Evolutionary conservation across 768 basidiomycete genomes (phyloP).

Genomic region (Lentinula sp.): DNA sequence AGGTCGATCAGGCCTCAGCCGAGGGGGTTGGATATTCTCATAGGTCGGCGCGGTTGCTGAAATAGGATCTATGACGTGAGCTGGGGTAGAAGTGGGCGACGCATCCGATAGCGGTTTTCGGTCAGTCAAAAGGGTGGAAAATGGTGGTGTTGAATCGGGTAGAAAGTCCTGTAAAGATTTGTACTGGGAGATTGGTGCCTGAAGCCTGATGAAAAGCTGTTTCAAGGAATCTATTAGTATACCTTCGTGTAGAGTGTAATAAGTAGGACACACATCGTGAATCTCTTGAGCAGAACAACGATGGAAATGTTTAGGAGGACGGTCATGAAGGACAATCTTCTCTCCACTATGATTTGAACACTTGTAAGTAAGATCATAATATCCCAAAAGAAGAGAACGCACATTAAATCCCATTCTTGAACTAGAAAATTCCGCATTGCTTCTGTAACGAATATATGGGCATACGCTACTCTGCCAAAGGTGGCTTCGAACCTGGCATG

Average conservation of each 20-base stretch:
- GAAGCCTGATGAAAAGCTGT: slow-evolving; percentile 42
- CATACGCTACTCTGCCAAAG: slow-evolving; percentile 79
- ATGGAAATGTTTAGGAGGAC: slow-evolving; percentile 84
- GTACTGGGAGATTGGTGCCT: slow-evolving; percentile 24
- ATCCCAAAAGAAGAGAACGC: slow-evolving; percentile 20
- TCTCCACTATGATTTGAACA: slow-evolving; percentile 47
- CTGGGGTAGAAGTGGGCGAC: slow-evolving; percentile 7
- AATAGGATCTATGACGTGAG: slow-evolving; percentile 16
- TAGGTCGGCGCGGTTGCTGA: slow-evolving; percentile 24
- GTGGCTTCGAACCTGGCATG: slow-evolving; percentile 67
- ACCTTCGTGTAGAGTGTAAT: background rate
- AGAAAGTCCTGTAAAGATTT: slow-evolving; percentile 34
- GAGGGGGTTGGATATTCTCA: slow-evolving; percentile 31
- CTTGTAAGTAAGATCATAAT: background rate
- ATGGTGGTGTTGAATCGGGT: slow-evolving; percentile 43
- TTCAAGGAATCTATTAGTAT: background rate
- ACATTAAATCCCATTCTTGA: slow-evolving; percentile 75
- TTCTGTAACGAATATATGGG: slow-evolving; percentile 88
- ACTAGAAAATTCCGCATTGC: slow-evolving; percentile 76
- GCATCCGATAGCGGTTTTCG: slow-evolving; percentile 21
- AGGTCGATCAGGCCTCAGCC: slow-evolving; percentile 66
- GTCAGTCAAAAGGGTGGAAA: slow-evolving; percentile 59
- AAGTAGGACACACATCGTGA: slow-evolving; percentile 56
- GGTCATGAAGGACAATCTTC: slow-evolving; percentile 80
- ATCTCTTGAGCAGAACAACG: slow-evolving; percentile 61